These are phyloP conservation scores for Haplographium delicatum DNA, from an alignment of 495 filamentous ascomycete species.

Conservation along the genomic window DNA sequence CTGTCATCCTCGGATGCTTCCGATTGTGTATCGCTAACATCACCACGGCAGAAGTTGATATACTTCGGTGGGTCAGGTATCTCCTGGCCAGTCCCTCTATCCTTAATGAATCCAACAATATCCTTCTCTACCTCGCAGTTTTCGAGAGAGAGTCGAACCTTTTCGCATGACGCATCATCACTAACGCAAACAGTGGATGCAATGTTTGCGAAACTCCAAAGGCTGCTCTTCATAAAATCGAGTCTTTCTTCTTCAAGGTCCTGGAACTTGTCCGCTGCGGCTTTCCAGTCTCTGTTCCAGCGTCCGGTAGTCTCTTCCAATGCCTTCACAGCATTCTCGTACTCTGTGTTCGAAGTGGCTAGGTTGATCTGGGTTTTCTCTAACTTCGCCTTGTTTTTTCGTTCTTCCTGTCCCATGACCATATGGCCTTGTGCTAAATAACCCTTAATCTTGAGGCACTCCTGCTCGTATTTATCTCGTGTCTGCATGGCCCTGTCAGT, in stretches of 20 bases:
- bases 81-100: constrained; percentile 87
- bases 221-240: constrained; percentile 93
- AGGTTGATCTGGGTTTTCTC: constrained; percentile 98
- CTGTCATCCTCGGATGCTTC: constrained; percentile 78
- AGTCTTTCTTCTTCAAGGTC: constrained; percentile 96
- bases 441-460: constrained; percentile 96
- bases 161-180: constrained; percentile 96
- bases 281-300: constrained; percentile 98
- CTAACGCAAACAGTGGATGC: constrained; percentile 98
- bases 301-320: constrained; percentile 94
- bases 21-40: constrained; percentile 73
- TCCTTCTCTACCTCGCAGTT: constrained; percentile 96
- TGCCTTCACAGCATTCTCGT: constrained; percentile 83
- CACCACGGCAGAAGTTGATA: constrained; percentile 96
- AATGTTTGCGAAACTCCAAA: constrained; percentile 97
- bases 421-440: constrained; percentile 98
- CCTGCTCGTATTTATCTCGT: constrained; percentile 91
- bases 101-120: constrained; percentile 83
- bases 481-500: constrained; percentile 46
- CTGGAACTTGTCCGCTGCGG: constrained; percentile 98
- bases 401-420: constrained; percentile 99
- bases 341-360: constrained; percentile 83
- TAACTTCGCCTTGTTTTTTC: constrained; percentile 97
- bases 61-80: constrained; percentile 97
- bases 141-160: constrained; percentile 90